Conservation (phyloP, 2,329 filamentous ascomycete species). For the Apiospora arundinis region DNA sequence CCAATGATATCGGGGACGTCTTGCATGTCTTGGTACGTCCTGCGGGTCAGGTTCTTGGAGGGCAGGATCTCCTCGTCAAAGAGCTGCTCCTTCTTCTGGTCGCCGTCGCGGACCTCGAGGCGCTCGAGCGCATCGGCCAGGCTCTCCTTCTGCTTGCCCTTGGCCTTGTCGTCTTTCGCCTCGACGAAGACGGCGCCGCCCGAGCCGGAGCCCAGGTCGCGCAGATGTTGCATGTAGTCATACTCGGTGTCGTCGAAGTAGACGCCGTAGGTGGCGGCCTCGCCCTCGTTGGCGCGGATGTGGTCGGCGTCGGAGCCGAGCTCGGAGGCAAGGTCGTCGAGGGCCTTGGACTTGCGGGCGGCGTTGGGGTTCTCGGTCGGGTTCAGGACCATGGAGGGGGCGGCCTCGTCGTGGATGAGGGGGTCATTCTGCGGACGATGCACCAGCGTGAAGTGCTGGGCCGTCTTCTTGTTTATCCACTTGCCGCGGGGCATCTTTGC, state of each 20-base stretch:
- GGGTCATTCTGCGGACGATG: constrained; percentile 98
- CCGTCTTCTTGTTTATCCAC: constrained; percentile 77
- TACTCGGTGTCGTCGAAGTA: constrained; percentile 96
- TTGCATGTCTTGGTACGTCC: constrained; percentile 91
- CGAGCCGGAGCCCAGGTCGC: constrained; percentile 74
- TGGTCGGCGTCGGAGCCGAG: constrained; percentile 70
- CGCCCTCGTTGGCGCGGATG: constrained; percentile 89
- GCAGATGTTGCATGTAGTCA: constrained; percentile 99
- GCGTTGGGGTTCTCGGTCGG: constrained; percentile 60
- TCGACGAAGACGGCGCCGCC: constrained; percentile 85
- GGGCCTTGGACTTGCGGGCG: constrained; percentile 60
- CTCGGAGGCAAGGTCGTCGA: constrained; percentile 78
- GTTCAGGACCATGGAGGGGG: constrained; percentile 90
- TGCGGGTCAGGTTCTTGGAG: constrained; percentile 77
- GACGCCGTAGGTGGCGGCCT: constrained; percentile 91
- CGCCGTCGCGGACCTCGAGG: constrained; percentile 50
- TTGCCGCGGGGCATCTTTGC: constrained; percentile 21
- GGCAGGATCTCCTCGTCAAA: constrained; percentile 79
- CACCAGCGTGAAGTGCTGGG: constrained; percentile 91
- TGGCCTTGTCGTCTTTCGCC: constrained; percentile 70
- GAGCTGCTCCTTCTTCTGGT: constrained; percentile 56
- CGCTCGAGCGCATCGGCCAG: constrained; percentile 83
- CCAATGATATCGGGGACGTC: constrained; percentile 89
- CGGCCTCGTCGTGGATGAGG: constrained; percentile 88
- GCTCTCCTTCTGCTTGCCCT: constrained; percentile 76